Base-by-base conservation (phyloP, 306 rosid genomes). In the Notholithocarpus densiflorus region DNA sequence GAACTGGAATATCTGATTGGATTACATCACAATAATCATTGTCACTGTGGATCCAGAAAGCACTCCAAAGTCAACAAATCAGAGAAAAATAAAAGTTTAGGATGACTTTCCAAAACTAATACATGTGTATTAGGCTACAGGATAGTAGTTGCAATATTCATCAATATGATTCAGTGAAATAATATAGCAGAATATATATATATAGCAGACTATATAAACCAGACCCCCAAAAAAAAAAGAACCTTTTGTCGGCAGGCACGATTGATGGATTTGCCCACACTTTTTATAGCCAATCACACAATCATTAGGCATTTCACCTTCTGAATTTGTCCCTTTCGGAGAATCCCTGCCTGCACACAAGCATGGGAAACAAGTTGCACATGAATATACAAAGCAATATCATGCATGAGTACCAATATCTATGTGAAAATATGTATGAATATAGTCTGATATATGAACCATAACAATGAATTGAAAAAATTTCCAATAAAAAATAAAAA, bases 1-100 rank as follows among this genome's bases (percentile, higher is more conserved):
- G 99, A 77, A 81, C 88, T 54, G 97, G 97, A 77, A 80, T 75
- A 77, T 89, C 98, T 95, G 90, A 68, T 85, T 77, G 56, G 80
- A 81, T 74, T 56, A 77, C 68, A 73, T 48, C 76, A 74, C 27
- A 26, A 70, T 29, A 73, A 27, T 32, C 70, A 24, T 72, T 68
- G 77, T 80, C 72, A 68, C 76, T 68, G 31, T 32, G 23, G 56
- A 34, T 43, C 73, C 52, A 48, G 45, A 37, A 62, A 81, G 27
- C 79, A 75, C 72, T 37, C 20, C 76, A 65, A 75, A 80, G 66
- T 60, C 55, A 76, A 52, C 29, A 81, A 77, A 56, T 56, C 26
- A 56, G 43, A 64, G 74, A 68, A 20, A 18, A 72, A 53, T 73
- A 68, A 76, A 74, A 74, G 65, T 84, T 24, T 37, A 80, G 48